Base-by-base conservation (phyloP, 169 alveolate genomes). In the Plasmodium knowlesi region DNA sequence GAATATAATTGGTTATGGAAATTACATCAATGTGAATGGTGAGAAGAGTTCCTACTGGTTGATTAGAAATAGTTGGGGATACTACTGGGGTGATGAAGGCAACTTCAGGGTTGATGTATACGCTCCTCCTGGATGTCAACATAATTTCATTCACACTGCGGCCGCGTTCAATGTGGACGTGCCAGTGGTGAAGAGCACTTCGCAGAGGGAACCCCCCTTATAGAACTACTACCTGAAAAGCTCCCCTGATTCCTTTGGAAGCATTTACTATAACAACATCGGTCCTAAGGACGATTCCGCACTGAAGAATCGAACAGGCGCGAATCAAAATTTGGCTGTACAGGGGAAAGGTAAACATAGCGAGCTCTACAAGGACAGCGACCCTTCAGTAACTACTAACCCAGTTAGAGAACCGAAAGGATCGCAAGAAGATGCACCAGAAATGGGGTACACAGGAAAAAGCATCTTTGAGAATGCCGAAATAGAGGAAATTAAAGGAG, bases 1-100 rank as follows among this genome's bases (percentile, higher is more conserved):
- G 78, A 85, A 70, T 8, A 82, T 85, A 34, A 85, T 93, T 12
- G 94, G 96, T 5, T 93, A 85, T 53, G 96, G 96, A 5, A 76
- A 54, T 0, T 93, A 85, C 28, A n/a, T 86, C 8, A 67, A 53
- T 53, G n/a, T 30, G 16, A 28, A 71, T n/a, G 89, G 76, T 6
- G n/a, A 53, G 41, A 76, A 46, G 12, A 81, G 81, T 5, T 34
- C 86, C 8, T 84, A 84, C 32, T 84, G 83, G 84, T 0, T 73
- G 1, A 32, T 84, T 0, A 25, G 70, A 72, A 72, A 84, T 16
- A 84, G 93, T 46, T 84, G 93, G 93, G 93, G 93, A 2, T n/a
- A 84, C 3, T 43, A 84, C 22, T 84, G 83, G 83, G 84, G 61
- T 0, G 84, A 72, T 19, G 73, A 28, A 1, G 93, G 93, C 10